phyloP scores from a whole-genome alignment of 1,139 yeast genomes.

The Chernovozyma sophiae-reginae region DNA sequence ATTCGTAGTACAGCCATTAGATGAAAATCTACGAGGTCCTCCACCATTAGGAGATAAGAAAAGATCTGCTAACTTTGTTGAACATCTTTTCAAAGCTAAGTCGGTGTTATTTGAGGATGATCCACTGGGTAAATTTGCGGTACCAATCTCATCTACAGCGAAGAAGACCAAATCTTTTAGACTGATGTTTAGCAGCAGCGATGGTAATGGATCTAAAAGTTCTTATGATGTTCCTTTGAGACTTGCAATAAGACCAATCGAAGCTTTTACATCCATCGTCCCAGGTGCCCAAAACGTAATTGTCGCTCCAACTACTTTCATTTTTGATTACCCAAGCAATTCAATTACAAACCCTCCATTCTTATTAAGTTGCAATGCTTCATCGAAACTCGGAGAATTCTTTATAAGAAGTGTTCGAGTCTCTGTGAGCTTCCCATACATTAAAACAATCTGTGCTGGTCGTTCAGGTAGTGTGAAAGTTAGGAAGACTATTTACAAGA shows the following conservation, averaged over 20 bases:
- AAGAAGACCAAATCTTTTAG: constrained; percentile 4
- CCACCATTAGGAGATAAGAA: constrained; percentile 2
- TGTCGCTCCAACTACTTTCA: constrained; percentile 4
- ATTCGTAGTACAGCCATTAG: constrained; percentile 6
- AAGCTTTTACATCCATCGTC: not conserved
- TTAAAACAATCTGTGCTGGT: constrained; percentile 6
- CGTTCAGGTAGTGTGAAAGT: constrained; percentile 1
- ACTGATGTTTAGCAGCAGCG: constrained; percentile 4
- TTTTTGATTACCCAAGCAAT: constrained; percentile 2
- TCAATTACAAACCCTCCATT: constrained; percentile 3
- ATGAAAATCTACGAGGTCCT: not conserved
- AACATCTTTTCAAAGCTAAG: constrained; percentile 2
- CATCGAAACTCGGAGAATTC: constrained; percentile 6
- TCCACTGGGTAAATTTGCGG: constrained; percentile 2
- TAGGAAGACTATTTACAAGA: not conserved
- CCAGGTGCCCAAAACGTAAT: constrained; percentile 2
- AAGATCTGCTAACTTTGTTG: constrained; percentile 3
- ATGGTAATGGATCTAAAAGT: not conserved
- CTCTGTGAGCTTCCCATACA: constrained; percentile 1
- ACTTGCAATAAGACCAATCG: constrained; percentile 4
- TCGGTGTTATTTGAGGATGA: constrained; percentile 1
- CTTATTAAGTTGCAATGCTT: not conserved
- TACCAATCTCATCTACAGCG: not conserved
- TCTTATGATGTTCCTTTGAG: constrained; percentile 4
- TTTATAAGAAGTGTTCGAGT: constrained; percentile 1